Evolutionary conservation across 2,329 filamentous ascomycete species (phyloP).

Genomic region (Tolypocladium tundrense): DNA sequence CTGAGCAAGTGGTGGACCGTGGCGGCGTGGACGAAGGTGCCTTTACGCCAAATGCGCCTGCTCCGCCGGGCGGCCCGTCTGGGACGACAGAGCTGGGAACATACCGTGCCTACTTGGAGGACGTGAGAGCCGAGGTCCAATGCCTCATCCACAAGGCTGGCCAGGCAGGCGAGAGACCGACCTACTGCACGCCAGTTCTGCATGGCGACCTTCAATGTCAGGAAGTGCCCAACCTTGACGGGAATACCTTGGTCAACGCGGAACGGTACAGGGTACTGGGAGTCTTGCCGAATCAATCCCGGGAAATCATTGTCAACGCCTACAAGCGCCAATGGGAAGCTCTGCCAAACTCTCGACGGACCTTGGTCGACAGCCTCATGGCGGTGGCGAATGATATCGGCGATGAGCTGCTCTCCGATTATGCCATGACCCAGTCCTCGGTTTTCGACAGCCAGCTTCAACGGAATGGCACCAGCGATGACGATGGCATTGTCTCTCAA

Average conservation of each 20-base stretch:
- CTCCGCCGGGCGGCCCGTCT: slow-evolving; percentile 20
- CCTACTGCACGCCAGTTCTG: slow-evolving; percentile 19
- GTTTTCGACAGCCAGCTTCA: slow-evolving; percentile 26
- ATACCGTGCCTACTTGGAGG: slow-evolving; percentile 37
- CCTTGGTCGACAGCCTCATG: slow-evolving; percentile 22
- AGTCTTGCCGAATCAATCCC: slow-evolving; percentile 23
- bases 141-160: slow-evolving; percentile 26
- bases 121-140: slow-evolving; percentile 38
- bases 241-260: slow-evolving; percentile 18
- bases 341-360: slow-evolving; percentile 16
- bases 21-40: slow-evolving; percentile 29
- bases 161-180: slow-evolving; percentile 17
- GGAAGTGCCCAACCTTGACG: slow-evolving; percentile 16
- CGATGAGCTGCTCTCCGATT: slow-evolving; percentile 24
- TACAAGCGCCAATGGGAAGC: slow-evolving; percentile 30
- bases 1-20: slow-evolving; percentile 25
- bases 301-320: slow-evolving; percentile 26
- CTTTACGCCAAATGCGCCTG: slow-evolving; percentile 23
- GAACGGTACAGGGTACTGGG: slow-evolving; percentile 25
- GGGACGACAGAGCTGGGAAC: slow-evolving; percentile 27
- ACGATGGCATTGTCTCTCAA: slow-evolving; percentile 19
- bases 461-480: slow-evolving; percentile 15
- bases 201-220: slow-evolving; percentile 20
- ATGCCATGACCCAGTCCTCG: slow-evolving; percentile 26
- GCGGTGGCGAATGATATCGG: slow-evolving; percentile 23